Evolutionary conservation across 2,329 filamentous ascomycete genomes (phyloP).

Genomic region (Trichophyton simii): DNA sequence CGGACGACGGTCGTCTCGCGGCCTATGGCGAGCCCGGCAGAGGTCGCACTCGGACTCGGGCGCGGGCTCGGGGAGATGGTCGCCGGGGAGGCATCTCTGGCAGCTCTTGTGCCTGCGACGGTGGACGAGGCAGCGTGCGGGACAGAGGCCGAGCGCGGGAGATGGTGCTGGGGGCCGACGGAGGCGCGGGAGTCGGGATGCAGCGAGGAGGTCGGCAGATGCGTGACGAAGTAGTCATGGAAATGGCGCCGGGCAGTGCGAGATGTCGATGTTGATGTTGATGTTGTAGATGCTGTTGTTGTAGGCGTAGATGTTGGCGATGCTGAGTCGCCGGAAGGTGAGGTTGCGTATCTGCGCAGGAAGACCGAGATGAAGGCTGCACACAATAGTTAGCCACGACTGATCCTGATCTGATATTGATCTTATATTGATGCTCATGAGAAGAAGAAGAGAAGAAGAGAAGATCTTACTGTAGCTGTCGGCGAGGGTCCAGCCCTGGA

Average conservation of each 20-base stretch:
- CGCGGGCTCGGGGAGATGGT: conserved; percentile 42
- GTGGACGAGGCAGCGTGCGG: conserved; percentile 38
- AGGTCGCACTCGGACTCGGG: conserved; percentile 22
- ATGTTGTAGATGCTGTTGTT: conserved; percentile 3
- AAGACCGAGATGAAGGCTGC: conserved; percentile 27
- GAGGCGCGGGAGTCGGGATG: conserved; percentile 66
- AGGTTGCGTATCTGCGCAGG: conserved; percentile 19
- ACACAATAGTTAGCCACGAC: background rate
- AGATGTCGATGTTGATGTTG: conserved; percentile 8
- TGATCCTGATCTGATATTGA: too few species aligned
- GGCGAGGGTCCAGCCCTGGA: conserved; percentile 28
- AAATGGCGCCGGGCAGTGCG: conserved; percentile 43
- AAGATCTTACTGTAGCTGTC: conserved; percentile 26
- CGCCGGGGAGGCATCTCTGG: conserved; percentile 19
- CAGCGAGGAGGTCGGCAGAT: conserved; percentile 82
- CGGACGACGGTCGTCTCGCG: conserved; percentile 86
- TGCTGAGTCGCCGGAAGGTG: conserved; percentile 8
- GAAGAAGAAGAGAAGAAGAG: conserved; percentile 4
- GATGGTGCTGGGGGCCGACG: conserved; percentile 61
- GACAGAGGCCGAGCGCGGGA: conserved; percentile 71
- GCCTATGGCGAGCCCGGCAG: conserved; percentile 36
- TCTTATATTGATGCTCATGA: background rate
- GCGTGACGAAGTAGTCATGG: conserved; percentile 95
- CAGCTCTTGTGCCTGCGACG: conserved; percentile 28
- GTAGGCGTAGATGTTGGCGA: background rate